Percentiles rank a stretch among this genome's conserved stretches.
phyloP scores from a whole-genome alignment of 768 basidiomycete genomes.

The Lactarius quietus region DNA sequence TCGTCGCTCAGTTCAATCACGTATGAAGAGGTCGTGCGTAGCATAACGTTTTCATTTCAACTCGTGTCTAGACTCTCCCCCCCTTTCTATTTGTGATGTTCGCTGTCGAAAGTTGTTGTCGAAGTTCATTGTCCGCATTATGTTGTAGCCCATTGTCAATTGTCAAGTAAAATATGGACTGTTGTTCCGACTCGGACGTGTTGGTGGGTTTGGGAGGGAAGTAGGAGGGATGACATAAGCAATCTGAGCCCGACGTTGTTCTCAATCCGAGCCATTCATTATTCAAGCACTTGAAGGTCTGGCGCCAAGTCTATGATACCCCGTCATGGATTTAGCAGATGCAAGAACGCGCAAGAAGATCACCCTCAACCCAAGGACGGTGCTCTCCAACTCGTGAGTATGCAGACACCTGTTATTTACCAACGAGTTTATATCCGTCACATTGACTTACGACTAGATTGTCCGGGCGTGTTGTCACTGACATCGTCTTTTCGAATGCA shows the following conservation, averaged over 20 bases:
- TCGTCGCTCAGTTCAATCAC: conserved; percentile 28
- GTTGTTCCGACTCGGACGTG: not conserved
- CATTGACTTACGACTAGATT: conserved; percentile 11
- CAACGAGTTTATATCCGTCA: not conserved
- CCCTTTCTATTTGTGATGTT: conserved; percentile 5
- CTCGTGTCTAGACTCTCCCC: not conserved
- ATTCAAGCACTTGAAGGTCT: not conserved
- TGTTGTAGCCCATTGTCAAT: conserved; percentile 22
- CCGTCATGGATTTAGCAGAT: conserved; percentile 33
- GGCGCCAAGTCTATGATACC: not conserved
- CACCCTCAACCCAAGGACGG: conserved; percentile 30
- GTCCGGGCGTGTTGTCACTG: conserved; percentile 26
- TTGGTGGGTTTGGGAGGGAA: not conserved
- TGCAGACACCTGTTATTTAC: not conserved
- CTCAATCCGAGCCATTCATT: too few species aligned
- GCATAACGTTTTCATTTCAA: not conserved
- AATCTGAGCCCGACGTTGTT: not conserved
- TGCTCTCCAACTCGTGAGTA: conserved; percentile 28
- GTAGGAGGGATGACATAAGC: conserved; percentile 4
- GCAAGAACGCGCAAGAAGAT: conserved; percentile 38
- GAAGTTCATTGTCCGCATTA: conserved; percentile 12
- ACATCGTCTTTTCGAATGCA: conserved; percentile 56
- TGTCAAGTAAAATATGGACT: conserved; percentile 8
- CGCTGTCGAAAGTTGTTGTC: not conserved
- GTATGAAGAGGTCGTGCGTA: conserved; percentile 14